A percentile compares a stretch with the other conserved stretches of the same genome.
These are phyloP conservation scores for Saprolegnia diclina DNA, from an alignment of 352 stramenopile species.

Conservation along the genomic window DNA sequence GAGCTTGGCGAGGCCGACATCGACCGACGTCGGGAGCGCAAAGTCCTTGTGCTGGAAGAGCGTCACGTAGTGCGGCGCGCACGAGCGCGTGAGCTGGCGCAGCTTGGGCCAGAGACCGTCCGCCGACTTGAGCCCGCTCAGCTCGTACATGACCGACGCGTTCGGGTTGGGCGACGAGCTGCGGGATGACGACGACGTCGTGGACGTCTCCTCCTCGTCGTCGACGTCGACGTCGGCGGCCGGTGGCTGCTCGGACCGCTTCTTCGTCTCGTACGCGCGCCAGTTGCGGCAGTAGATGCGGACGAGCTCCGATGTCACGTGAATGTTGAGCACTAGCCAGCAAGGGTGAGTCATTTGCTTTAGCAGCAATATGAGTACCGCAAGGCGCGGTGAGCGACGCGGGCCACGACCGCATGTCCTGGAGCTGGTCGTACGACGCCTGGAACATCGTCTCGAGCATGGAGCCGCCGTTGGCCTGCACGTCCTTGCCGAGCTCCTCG, in stretches of 20 bases:
- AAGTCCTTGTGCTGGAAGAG: constrained; percentile 45
- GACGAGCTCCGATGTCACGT: constrained; percentile 66
- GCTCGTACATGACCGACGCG: constrained; percentile 77
- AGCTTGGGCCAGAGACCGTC: constrained; percentile 58
- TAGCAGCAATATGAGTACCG: neutral
- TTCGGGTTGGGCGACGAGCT: constrained; percentile 31
- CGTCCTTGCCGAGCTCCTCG: constrained; percentile 77
- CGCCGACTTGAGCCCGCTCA: constrained; percentile 50
- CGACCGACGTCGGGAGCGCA: constrained; percentile 60
- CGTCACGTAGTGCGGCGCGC: constrained; percentile 42
- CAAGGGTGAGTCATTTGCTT: neutral
- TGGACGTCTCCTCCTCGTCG: constrained; percentile 47
- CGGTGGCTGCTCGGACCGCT: constrained; percentile 11
- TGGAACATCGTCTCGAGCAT: constrained; percentile 65
- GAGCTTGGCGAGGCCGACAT: constrained; percentile 79
- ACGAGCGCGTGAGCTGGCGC: constrained; percentile 39
- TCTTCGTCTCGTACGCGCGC: constrained; percentile 30
- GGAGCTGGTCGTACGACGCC: constrained; percentile 58
- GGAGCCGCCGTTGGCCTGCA: constrained; percentile 13
- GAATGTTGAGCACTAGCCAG: constrained; percentile 49
- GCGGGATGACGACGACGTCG: constrained; percentile 47
- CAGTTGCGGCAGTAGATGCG: constrained; percentile 58
- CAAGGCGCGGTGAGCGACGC: constrained; percentile 13
- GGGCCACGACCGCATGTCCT: constrained; percentile 15
- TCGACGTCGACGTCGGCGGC: constrained; percentile 14